These are phyloP conservation scores for Apiotrichum porosum DNA, from an alignment of 1,284 basidiomycete genomes.

Conservation along the genomic window DNA sequence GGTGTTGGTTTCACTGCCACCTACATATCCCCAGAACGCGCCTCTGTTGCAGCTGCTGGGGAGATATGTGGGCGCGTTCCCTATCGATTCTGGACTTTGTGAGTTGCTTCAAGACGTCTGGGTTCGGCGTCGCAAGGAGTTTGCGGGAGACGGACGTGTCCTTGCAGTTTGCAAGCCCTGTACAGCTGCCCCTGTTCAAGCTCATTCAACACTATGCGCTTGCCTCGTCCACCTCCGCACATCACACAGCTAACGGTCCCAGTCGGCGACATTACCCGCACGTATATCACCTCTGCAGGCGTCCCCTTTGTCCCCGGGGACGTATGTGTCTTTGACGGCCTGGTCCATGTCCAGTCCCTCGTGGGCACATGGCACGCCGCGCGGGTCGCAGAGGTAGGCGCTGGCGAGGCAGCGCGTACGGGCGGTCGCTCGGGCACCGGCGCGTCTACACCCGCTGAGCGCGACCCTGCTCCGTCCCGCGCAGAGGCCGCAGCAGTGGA, in stretches of 20 bases:
- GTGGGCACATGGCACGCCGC: conserved; percentile 67
- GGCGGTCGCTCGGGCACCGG: not conserved
- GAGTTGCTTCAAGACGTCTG: conserved; percentile 14
- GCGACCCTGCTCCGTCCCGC: not conserved
- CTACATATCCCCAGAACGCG: conserved; percentile 64
- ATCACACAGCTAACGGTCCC: not conserved
- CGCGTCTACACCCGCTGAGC: not conserved
- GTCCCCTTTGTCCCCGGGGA: conserved; percentile 67
- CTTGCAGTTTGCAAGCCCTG: not conserved
- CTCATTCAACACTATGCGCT: not conserved
- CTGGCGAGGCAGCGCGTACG: conserved; percentile 55
- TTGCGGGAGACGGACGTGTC: not conserved
- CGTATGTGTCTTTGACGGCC: conserved; percentile 82
- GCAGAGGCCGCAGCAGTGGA: no score
- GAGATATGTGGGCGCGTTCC: conserved; percentile 70
- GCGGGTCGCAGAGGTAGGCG: conserved; percentile 57
- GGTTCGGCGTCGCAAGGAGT: not conserved
- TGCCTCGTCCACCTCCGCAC: not conserved
- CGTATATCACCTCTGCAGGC: conserved; percentile 70
- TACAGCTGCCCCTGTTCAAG: not conserved
- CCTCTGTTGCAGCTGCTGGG: conserved; percentile 82
- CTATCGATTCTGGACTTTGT: conserved; percentile 43
- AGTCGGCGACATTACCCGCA: conserved; percentile 70
- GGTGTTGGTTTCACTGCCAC: conserved; percentile 68
- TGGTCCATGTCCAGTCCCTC: conserved; percentile 68